A percentile compares a stretch with the other conserved stretches of the same genome.
phyloP scores from a whole-genome alignment of 805 yeast genomes.

The Danielia reshetovae region DNA sequence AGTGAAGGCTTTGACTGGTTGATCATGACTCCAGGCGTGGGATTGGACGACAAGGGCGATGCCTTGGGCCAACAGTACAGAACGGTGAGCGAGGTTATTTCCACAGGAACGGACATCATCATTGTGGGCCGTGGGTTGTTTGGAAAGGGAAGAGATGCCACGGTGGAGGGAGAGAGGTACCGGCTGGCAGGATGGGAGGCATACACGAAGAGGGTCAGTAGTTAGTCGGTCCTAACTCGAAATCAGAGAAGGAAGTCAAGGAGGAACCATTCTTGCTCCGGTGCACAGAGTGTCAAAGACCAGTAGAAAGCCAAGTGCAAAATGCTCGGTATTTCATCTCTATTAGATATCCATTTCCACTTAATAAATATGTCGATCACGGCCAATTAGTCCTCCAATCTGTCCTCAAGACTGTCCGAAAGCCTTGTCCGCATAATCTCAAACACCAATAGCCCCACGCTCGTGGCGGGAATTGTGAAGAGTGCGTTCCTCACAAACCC shows the following conservation, averaged over 20 bases:
- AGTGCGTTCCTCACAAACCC: slow-evolving; percentile 74
- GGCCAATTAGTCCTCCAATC: no score
- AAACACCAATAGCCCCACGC: slow-evolving; percentile 78
- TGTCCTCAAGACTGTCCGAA: slow-evolving; percentile 27
- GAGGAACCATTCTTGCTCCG: no score
- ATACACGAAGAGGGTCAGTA: slow-evolving; percentile 52
- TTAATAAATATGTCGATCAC: no score
- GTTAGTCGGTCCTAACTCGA: no score
- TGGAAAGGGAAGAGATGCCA: slow-evolving; percentile 92
- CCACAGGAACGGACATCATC: slow-evolving; percentile 87
- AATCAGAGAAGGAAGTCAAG: no score
- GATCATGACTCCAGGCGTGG: slow-evolving; percentile 98
- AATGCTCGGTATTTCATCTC: no score
- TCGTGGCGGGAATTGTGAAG: slow-evolving; percentile 81
- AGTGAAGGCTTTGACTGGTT: slow-evolving; percentile 92
- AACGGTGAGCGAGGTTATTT: slow-evolving; percentile 79
- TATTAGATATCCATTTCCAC: no score
- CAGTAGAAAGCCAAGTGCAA: no score
- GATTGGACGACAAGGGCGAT: slow-evolving; percentile 95
- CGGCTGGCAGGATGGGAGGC: slow-evolving; percentile 95
- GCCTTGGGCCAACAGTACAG: slow-evolving; percentile 95
- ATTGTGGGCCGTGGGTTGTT: slow-evolving; percentile 98
- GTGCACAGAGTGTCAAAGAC: no score
- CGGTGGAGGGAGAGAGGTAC: slow-evolving; percentile 82
- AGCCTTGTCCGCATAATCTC: slow-evolving; percentile 66